A percentile compares a stretch with the other conserved stretches of the same genome.
Conservation (phyloP, 495 filamentous ascomycete species). For the Aspergillus cavernicola region DNA sequence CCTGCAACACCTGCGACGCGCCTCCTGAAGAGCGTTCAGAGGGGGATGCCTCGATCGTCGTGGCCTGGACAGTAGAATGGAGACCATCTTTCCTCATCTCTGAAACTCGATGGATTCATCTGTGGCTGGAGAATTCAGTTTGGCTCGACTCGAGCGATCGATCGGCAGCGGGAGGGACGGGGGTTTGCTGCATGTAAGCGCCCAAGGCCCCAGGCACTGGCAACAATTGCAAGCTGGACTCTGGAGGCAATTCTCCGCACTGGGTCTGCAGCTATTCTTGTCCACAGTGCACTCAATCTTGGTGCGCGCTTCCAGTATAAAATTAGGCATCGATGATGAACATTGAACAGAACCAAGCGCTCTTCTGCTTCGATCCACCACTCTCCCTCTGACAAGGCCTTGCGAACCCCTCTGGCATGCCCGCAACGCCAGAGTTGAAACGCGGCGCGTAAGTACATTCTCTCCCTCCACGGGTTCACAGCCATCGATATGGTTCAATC, state of each 20-base stretch:
- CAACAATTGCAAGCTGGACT: neutral
- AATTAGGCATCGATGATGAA: neutral
- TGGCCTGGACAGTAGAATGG: conserved; percentile 5
- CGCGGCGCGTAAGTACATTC: conserved; percentile 20
- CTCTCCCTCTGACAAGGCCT: neutral
- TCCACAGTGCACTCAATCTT: neutral
- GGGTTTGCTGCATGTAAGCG: conserved; percentile 10
- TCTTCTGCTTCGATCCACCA: too few relatives aligned
- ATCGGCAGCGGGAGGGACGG: conserved; percentile 8
- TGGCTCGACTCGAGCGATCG: conserved; percentile 11
- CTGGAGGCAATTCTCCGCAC: conserved; percentile 4
- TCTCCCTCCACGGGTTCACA: conserved; percentile 1
- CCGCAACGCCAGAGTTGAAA: conserved; percentile 15
- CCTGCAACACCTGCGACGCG: conserved; percentile 13
- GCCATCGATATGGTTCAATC: neutral
- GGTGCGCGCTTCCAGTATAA: neutral
- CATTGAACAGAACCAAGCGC: too few relatives aligned
- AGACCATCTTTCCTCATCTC: neutral
- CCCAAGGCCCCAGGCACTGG: neutral
- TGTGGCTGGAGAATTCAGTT: conserved; percentile 3
- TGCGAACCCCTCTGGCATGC: conserved; percentile 2
- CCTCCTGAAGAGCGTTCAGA: neutral
- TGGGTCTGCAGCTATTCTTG: conserved; percentile 12
- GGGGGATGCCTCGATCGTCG: conserved; percentile 1
- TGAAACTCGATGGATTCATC: conserved; percentile 6